Percentiles rank a stretch among this genome's conserved stretches.
Evolutionary conservation across 495 filamentous ascomycete species (phyloP).

Genomic region (Annulohypoxylon moriforme): DNA sequence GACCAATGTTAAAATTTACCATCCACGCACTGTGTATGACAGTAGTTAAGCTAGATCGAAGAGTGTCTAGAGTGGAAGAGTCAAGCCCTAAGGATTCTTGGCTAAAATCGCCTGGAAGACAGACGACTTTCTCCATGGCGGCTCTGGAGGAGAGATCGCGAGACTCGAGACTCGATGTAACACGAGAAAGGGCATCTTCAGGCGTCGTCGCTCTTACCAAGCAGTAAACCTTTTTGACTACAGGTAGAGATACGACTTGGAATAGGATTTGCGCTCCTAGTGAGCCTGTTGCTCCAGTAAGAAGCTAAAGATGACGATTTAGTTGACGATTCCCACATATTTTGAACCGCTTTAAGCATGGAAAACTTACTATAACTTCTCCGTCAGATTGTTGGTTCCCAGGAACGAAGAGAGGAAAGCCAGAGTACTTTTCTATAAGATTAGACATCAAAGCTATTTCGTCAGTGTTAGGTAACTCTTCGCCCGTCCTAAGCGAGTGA

Average conservation of each 20-base stretch:
- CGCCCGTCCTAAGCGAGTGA: constrained; percentile 43
- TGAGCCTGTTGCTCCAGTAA: constrained; percentile 71
- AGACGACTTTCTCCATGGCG: constrained; percentile 53
- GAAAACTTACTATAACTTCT: constrained; percentile 43
- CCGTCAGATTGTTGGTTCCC: constrained; percentile 4
- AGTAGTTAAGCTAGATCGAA: constrained; percentile 57
- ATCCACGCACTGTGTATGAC: constrained; percentile 71
- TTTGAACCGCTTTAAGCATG: not conserved
- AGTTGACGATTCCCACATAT: constrained; percentile 41
- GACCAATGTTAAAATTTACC: constrained; percentile 65
- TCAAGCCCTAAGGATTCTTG: constrained; percentile 60
- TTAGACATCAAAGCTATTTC: constrained; percentile 50
- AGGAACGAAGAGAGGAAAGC: constrained; percentile 43
- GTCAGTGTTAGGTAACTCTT: constrained; percentile 33
- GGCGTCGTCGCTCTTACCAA: constrained; percentile 56
- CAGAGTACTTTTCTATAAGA: constrained; percentile 53
- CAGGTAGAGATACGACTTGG: constrained; percentile 49
- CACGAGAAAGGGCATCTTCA: constrained; percentile 36
- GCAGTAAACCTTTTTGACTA: constrained; percentile 62
- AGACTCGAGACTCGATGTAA: constrained; percentile 36
- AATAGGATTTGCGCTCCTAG: constrained; percentile 67
- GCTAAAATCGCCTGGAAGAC: constrained; percentile 57
- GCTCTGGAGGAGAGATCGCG: constrained; percentile 32
- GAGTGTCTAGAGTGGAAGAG: constrained; percentile 46
- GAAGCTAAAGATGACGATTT: constrained; percentile 45